Conservation (phyloP, 177 flowering plant genomes). For the Tripterygium wilfordii region DNA sequence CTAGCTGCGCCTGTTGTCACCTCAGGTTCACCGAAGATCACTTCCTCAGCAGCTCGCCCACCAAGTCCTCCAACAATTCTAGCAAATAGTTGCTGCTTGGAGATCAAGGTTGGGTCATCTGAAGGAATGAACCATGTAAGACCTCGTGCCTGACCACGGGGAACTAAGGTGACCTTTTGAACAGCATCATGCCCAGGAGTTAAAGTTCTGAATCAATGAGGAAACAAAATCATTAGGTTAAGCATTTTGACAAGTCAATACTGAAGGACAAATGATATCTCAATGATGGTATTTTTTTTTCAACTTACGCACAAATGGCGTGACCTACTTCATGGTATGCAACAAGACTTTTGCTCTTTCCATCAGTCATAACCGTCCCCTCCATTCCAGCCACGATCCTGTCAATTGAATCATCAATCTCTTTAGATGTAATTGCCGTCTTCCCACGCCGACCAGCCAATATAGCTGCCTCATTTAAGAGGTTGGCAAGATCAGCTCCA, state of each 20-base stretch:
- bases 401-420: conserved; percentile 79
- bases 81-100: conserved; percentile 72
- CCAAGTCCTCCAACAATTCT: conserved; percentile 80
- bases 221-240: neutral
- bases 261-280: neutral
- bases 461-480: conserved; percentile 94
- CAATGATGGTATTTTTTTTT: neutral
- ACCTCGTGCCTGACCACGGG: conserved; percentile 79
- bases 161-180: conserved; percentile 64
- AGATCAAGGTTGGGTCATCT: conserved; percentile 61
- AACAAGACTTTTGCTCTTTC: conserved; percentile 69
- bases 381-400: conserved; percentile 80
- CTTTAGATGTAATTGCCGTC: conserved; percentile 78
- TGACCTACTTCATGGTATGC: conserved; percentile 86
- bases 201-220: conserved; percentile 36
- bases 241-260: no score
- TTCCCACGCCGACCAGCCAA: conserved; percentile 93
- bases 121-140: conserved; percentile 75
- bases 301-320: conserved; percentile 61
- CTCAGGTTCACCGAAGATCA: conserved; percentile 69
- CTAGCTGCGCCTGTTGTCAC: conserved; percentile 76
- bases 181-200: conserved; percentile 71
- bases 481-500: conserved; percentile 98
- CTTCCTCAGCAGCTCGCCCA: conserved; percentile 70
- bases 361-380: conserved; percentile 77